Evolutionary conservation across 768 basidiomycete genomes (phyloP).

Genomic region (Phaeotremella skinneri): DNA sequence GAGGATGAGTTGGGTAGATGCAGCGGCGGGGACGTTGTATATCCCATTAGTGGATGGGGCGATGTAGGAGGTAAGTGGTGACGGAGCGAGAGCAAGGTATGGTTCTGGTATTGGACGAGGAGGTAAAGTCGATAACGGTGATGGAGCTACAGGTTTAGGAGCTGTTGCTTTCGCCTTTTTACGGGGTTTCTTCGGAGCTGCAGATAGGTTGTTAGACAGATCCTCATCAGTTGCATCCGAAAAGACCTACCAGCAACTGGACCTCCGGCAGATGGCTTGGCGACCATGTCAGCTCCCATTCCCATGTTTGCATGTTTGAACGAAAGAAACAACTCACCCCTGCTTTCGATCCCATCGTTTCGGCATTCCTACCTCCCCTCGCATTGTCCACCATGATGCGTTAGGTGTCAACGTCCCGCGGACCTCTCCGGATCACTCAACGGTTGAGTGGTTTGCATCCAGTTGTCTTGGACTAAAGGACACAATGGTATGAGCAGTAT

Average conservation of each 20-base stretch:
- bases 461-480: too few relatives aligned
- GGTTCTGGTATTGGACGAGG: conserved; percentile 33
- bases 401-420: too few relatives aligned
- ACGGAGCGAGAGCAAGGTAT: conserved; percentile 46
- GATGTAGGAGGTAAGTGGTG: conserved; percentile 29
- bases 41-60: conserved; percentile 15
- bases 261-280: not conserved
- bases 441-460: too few relatives aligned
- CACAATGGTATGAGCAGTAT: too few relatives aligned
- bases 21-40: conserved; percentile 14
- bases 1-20: conserved; percentile 25
- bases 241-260: not conserved
- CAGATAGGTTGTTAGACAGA: not conserved
- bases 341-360: conserved; percentile 16
- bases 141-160: conserved; percentile 2
- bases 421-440: not conserved
- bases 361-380: conserved; percentile 12
- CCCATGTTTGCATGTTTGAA: not conserved
- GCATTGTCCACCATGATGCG: conserved; percentile 11
- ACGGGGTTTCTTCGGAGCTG: conserved; percentile 21
- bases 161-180: conserved; percentile 32
- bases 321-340: conserved; percentile 7
- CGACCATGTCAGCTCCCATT: not conserved
- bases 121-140: not conserved
- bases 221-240: not conserved